Percentiles rank a stretch among this genome's conserved stretches.
These are phyloP conservation scores for Linum trigynum DNA, from an alignment of 345 rosid genomes.

Conservation along the genomic window DNA sequence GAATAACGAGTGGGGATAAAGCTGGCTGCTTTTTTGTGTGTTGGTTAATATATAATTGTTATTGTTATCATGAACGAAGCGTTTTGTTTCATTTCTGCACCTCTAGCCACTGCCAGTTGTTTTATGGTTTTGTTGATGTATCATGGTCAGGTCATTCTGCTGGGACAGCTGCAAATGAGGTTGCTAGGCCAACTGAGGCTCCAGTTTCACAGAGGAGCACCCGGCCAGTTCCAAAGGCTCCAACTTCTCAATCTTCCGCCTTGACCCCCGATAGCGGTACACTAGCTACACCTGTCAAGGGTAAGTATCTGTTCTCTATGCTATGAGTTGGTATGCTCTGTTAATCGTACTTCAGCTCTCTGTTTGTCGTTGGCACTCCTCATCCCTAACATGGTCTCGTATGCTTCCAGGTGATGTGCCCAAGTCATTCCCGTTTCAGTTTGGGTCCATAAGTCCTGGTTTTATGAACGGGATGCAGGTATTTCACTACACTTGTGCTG, in stretches of 20 bases:
- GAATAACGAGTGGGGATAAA: not conserved
- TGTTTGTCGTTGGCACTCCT: not conserved
- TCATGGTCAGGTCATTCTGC: slow-evolving; percentile 35
- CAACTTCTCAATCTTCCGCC: slow-evolving; percentile 65
- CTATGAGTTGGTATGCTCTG: not conserved
- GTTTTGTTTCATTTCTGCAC: not conserved
- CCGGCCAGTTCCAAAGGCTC: slow-evolving; percentile 68
- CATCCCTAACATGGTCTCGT: not conserved
- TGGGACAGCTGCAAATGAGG: slow-evolving; percentile 29
- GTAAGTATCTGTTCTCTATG: slow-evolving; percentile 18
- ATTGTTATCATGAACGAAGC: not conserved
- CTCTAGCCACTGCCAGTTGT: not conserved
- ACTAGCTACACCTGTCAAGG: slow-evolving; percentile 40
- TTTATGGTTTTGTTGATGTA: not conserved
- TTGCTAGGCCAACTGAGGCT: slow-evolving; percentile 36
- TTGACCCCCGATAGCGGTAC: slow-evolving; percentile 33
- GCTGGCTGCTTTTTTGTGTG: not conserved
- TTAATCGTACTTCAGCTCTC: not conserved
- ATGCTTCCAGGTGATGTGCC: slow-evolving; percentile 45
- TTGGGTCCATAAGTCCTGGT: slow-evolving; percentile 79
- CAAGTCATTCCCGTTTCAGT: slow-evolving; percentile 60
- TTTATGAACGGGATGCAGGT: slow-evolving; percentile 79
- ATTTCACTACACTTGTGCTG: not conserved
- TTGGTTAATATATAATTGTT: not conserved
- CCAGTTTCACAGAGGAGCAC: slow-evolving; percentile 29